Base-by-base conservation (phyloP, 2,329 filamentous ascomycete genomes). In the Fusarium circinatum region DNA sequence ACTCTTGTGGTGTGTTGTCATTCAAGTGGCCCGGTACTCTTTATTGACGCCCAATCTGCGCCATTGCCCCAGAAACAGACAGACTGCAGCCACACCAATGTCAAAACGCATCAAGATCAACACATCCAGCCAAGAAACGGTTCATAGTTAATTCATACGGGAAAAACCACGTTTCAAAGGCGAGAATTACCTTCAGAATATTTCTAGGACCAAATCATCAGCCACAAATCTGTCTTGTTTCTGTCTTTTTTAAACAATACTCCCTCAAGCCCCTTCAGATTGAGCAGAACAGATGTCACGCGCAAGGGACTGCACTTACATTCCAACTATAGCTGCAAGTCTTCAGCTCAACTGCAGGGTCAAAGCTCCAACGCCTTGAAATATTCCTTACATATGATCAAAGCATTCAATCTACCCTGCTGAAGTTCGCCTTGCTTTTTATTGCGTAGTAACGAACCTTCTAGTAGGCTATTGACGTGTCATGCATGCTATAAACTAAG, bases 21-120 rank as follows among this genome's bases (percentile, higher is more conserved):
- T 68, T 62, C 63, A 55, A 60, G 56, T 58, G 69, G 59, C 58
- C 65, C 38, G 11, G 62, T 58, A 56, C 68, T 66, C 68, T 76
- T 76, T 77, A 74, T 78, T 77, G 74, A 76, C 75, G 76, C 76
- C 76, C 74, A 76, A 78, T 71, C 74, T 73, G 34, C 59, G 44
- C 48, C 75, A 78, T 78, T 78, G 76, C 76, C 75, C 73, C 74
- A 78, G 77, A 78, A 78, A 78, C 76, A 75, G 60, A 78, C 76
- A 75, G 60, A 65, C n/a, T 42, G 38, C 62, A 67, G 65, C 65
- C 68, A 69, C 72, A 55, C 54, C 52, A 30, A 45, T 20, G 12
- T 63, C 56, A 47, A 65, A 57, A 65, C 39, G 41, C 66, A 73
- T 67, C 20, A 54, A 62, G 67, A 57, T 66, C 42, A 70, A 62